Evolutionary conservation across 306 rosid species (phyloP).

Genomic region (Arachis hypogaea): DNA sequence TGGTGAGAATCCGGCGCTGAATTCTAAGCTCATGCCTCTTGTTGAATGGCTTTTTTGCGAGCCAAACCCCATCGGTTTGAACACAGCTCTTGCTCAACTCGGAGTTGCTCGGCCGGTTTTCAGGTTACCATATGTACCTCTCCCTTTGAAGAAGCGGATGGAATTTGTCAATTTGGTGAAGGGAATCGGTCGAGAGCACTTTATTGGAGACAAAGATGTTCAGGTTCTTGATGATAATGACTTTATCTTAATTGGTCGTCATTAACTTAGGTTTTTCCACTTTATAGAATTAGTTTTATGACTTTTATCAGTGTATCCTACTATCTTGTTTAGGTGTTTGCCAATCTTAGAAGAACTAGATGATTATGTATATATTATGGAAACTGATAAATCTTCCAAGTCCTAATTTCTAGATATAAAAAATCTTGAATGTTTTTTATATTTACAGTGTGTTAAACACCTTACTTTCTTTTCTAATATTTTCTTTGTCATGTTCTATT

Average conservation of each 20-base stretch:
- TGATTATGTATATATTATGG: constrained; percentile 22
- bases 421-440: no score
- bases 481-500: no score
- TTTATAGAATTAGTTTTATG: constrained; percentile 10
- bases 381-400: no score
- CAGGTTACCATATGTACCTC: constrained; percentile 94
- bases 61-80: constrained; percentile 91
- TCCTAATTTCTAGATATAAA: no score
- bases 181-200: constrained; percentile 80
- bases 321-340: constrained; percentile 18
- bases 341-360: constrained; percentile 13
- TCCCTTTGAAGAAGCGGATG: constrained; percentile 67
- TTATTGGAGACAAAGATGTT: constrained; percentile 73
- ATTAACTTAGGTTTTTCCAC: constrained; percentile 41
- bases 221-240: constrained; percentile 73
- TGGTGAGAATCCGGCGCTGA: constrained; percentile 66
- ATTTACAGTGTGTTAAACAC: no score
- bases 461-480: no score
- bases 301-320: neutral
- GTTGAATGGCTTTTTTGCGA: constrained; percentile 82
- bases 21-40: constrained; percentile 71
- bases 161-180: constrained; percentile 77
- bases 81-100: constrained; percentile 96
- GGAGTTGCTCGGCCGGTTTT: constrained; percentile 93
- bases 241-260: constrained; percentile 67